A percentile compares a stretch with the other conserved stretches of the same genome.
Evolutionary conservation across 116 monocot genomes (phyloP).

Genomic region (Posidonia oceanica): DNA sequence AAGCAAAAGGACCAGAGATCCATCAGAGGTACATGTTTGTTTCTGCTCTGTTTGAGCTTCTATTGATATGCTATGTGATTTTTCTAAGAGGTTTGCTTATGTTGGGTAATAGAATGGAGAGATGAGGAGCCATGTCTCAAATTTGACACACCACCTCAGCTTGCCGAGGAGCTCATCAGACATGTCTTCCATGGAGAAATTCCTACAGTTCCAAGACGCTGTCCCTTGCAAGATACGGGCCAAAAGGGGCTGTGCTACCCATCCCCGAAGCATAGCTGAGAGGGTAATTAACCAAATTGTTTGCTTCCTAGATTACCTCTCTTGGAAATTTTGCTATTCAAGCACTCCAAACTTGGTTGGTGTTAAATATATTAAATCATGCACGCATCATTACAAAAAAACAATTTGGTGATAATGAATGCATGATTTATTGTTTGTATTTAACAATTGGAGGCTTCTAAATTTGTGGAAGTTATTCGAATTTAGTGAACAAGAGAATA

Average conservation of each 20-base stretch:
- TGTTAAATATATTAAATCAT: not conserved
- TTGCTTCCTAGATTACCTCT: no score
- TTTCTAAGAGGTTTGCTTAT: not conserved
- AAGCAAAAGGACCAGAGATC: conserved; percentile 32
- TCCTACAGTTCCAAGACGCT: conserved; percentile 77
- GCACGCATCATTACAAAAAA: no score
- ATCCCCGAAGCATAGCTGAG: conserved; percentile 91
- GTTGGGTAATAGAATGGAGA: conserved; percentile 31
- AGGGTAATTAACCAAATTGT: conserved; percentile 30
- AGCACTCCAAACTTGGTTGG: no score
- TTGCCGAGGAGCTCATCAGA: conserved; percentile 61
- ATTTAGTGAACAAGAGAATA: no score
- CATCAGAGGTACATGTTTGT: conserved; percentile 3
- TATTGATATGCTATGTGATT: not conserved
- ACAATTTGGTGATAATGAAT: no score
- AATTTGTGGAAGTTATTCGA: not conserved
- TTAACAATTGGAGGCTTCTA: no score
- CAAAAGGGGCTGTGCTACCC: conserved; percentile 90
- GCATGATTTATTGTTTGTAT: no score
- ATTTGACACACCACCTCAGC: conserved; percentile 52
- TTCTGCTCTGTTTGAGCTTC: conserved; percentile 17
- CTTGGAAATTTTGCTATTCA: no score
- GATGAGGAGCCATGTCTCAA: conserved; percentile 19
- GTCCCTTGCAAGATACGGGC: conserved; percentile 88
- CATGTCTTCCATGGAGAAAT: conserved; percentile 50